Conservation (phyloP, 371 early-diverging fungal genomes). For the Rhizopus delemar region DNA sequence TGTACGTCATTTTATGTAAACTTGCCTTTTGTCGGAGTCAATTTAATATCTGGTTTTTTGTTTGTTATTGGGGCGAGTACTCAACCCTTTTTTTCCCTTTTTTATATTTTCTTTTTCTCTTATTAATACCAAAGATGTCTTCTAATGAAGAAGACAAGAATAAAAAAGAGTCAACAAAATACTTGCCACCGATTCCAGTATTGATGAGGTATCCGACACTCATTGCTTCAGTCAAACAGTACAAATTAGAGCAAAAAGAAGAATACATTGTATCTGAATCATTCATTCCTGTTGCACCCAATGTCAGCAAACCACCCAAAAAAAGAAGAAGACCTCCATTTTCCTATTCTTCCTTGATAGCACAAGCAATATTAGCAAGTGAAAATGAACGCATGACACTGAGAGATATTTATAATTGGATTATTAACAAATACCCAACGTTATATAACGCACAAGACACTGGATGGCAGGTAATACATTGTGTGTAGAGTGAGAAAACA, state of each 20-base stretch:
- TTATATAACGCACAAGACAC: conserved; percentile 68
- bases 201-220: conserved; percentile 43
- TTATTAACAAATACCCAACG: conserved; percentile 67
- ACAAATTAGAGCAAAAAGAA: conserved; percentile 44
- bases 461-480: conserved; percentile 64
- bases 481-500: no score
- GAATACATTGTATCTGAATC: conserved; percentile 52
- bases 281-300: conserved; percentile 50
- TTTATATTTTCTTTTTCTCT: no score
- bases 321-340: conserved; percentile 73
- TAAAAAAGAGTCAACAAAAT: no score
- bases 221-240: conserved; percentile 43
- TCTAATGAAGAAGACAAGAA: neutral
- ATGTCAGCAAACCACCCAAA: conserved; percentile 42
- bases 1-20: no score
- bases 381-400: conserved; percentile 64
- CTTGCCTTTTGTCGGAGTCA: no score
- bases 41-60: no score
- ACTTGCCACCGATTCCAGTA: conserved; percentile 50
- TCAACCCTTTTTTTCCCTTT: no score
- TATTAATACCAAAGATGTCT: neutral
- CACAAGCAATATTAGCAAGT: conserved; percentile 68
- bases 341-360: conserved; percentile 75
- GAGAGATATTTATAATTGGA: conserved; percentile 75
- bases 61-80: no score